Conservation (phyloP, 495 filamentous ascomycete genomes). For the Margaritispora aquatica region DNA sequence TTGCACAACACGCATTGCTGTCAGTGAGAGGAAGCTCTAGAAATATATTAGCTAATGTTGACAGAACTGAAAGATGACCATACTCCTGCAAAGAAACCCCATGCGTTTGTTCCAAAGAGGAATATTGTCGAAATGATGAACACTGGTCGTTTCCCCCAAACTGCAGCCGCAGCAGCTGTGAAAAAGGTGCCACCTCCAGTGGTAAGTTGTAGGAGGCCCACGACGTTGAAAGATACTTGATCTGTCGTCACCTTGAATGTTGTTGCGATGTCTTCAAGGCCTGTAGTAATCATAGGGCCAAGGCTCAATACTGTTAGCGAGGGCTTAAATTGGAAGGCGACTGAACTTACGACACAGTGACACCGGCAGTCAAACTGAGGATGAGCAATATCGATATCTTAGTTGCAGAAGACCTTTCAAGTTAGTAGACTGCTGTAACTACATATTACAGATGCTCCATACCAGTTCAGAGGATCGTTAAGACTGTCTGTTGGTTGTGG, state of each 20-base stretch:
- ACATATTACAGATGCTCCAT: neutral
- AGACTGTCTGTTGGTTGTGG: constrained; percentile 49
- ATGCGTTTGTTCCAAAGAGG: constrained; percentile 50
- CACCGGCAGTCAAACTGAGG: constrained; percentile 8
- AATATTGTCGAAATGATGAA: constrained; percentile 51
- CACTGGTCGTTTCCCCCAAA: constrained; percentile 57
- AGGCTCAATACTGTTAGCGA: constrained; percentile 24
- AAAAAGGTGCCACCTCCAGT: constrained; percentile 47
- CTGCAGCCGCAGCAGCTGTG: constrained; percentile 54
- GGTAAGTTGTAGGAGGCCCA: constrained; percentile 39
- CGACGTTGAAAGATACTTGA: constrained; percentile 32
- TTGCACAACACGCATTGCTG: constrained; percentile 38
- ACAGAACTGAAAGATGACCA: neutral
- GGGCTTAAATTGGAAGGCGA: too few species aligned
- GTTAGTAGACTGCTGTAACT: neutral
- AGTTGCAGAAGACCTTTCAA: constrained; percentile 8
- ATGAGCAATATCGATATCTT: constrained; percentile 12
- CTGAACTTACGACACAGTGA: constrained; percentile 5
- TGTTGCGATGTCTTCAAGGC: constrained; percentile 34
- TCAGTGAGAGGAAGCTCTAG: constrained; percentile 42
- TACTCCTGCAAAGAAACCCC: constrained; percentile 46
- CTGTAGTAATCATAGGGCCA: constrained; percentile 48
- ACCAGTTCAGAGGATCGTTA: constrained; percentile 46
- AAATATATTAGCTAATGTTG: neutral
- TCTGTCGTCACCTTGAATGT: constrained; percentile 35